A percentile compares a stretch with the other conserved stretches of the same genome.
These are phyloP conservation scores for Apiotrichum mycotoxinovorans DNA, from an alignment of 1,284 basidiomycete species.

Conservation along the genomic window DNA sequence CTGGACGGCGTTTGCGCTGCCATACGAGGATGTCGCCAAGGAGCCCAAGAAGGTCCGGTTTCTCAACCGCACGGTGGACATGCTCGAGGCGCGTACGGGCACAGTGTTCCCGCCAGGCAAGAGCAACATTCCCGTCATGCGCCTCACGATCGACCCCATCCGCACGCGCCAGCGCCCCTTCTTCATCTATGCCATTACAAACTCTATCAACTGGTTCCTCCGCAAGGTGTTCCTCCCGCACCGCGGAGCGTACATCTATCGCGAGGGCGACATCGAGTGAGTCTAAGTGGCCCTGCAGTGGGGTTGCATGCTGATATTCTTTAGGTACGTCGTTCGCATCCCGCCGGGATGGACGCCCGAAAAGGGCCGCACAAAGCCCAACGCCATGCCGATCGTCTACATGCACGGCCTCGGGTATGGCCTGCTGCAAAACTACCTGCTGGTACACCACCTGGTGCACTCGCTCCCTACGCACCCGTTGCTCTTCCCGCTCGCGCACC, in stretches of 20 bases:
- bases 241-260: slow-evolving; percentile 34
- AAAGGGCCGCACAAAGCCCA: slow-evolving; percentile 31
- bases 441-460: slow-evolving; percentile 47
- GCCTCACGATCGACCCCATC: slow-evolving; percentile 75
- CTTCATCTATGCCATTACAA: slow-evolving; percentile 64
- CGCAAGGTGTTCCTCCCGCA: slow-evolving; percentile 31
- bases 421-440: slow-evolving; percentile 48
- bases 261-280: slow-evolving; percentile 53
- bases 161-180: slow-evolving; percentile 63
- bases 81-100: slow-evolving; percentile 72
- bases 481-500: slow-evolving; percentile 73
- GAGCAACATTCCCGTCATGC: slow-evolving; percentile 59
- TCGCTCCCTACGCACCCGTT: slow-evolving; percentile 66
- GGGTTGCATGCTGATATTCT: background rate
- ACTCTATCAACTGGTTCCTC: slow-evolving; percentile 53
- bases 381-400: slow-evolving; percentile 70
- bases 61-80: slow-evolving; percentile 59
- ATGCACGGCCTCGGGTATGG: slow-evolving; percentile 73
- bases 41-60: slow-evolving; percentile 54
- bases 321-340: slow-evolving; percentile 68
- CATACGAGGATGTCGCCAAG: slow-evolving; percentile 53
- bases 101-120: slow-evolving; percentile 62
- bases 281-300: background rate
- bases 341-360: slow-evolving; percentile 63
- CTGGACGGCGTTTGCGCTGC: slow-evolving; percentile 73